Percentiles rank a stretch among this genome's conserved stretches.
These are phyloP conservation scores for Candida ascalaphidarum DNA, from an alignment of 805 yeast species.

Conservation along the genomic window DNA sequence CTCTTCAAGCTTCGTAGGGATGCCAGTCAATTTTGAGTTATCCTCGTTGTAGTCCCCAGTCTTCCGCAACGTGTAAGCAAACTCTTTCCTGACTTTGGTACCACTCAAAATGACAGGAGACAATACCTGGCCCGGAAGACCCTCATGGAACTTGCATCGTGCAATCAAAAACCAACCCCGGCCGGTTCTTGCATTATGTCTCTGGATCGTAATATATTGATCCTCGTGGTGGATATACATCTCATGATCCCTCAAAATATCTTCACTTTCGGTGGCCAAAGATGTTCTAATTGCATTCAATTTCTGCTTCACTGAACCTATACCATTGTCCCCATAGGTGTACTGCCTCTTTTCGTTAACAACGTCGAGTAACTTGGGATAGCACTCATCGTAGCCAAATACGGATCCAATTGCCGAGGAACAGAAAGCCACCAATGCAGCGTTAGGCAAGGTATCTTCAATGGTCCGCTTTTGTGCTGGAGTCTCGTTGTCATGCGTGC, in stretches of 20 bases:
- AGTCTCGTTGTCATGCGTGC: slow-evolving; percentile 92
- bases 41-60: slow-evolving; percentile 40
- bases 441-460: slow-evolving; percentile 91
- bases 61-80: slow-evolving; percentile 48
- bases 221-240: slow-evolving; percentile 94
- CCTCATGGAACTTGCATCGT: slow-evolving; percentile 59
- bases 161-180: slow-evolving; percentile 85
- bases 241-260: slow-evolving; percentile 55
- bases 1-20: slow-evolving; percentile 55
- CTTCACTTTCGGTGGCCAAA: slow-evolving; percentile 50
- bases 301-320: slow-evolving; percentile 59
- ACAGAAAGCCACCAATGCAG: slow-evolving; percentile 89
- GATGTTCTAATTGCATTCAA: slow-evolving; percentile 50
- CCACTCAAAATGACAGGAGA: slow-evolving; percentile 55
- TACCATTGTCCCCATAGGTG: slow-evolving; percentile 48
- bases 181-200: slow-evolving; percentile 78
- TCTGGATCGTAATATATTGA: slow-evolving; percentile 83
- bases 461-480: slow-evolving; percentile 86
- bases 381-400: slow-evolving; percentile 89
- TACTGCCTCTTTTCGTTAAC: slow-evolving; percentile 70
- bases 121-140: slow-evolving; percentile 41
- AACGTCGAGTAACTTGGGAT: slow-evolving; percentile 71
- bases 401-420: slow-evolving; percentile 92
- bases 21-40: slow-evolving; percentile 41
- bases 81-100: slow-evolving; percentile 46